phyloP scores from a whole-genome alignment of 2,329 filamentous ascomycete genomes.

The Diplodia corticola region DNA sequence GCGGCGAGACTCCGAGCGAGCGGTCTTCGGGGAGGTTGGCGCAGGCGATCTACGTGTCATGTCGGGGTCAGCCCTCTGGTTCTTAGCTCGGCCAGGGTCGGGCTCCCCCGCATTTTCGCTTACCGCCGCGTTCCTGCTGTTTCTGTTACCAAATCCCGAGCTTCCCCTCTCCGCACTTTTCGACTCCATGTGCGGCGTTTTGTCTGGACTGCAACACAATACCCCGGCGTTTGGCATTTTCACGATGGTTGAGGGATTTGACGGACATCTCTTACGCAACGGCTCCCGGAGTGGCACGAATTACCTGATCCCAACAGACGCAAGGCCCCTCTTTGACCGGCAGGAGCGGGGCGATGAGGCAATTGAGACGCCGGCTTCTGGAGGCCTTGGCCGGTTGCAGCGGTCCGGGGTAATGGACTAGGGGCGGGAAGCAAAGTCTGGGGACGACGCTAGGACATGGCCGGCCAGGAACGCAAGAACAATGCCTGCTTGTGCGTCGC shows the following conservation, averaged over 20 bases:
- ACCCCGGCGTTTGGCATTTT: slow-evolving; percentile 23
- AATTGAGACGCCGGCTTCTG: slow-evolving; percentile 6
- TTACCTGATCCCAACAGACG: slow-evolving; percentile 1
- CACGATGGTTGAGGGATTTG: slow-evolving; percentile 18
- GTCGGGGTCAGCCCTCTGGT: slow-evolving; percentile 14
- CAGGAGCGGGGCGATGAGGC: background rate
- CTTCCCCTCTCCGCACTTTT: slow-evolving; percentile 19
- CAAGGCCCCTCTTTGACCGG: slow-evolving; percentile 10
- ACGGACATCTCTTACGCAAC: slow-evolving; percentile 16
- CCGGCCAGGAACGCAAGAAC: slow-evolving; percentile 5
- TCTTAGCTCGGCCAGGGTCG: slow-evolving; percentile 13
- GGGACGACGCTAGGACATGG: slow-evolving; percentile 13
- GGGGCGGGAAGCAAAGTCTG: slow-evolving; percentile 15
- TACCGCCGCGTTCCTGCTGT: slow-evolving; percentile 20
- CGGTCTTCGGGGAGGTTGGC: background rate
- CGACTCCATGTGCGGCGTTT: slow-evolving; percentile 21
- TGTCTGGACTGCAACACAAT: slow-evolving; percentile 21
- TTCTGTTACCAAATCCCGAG: slow-evolving; percentile 24
- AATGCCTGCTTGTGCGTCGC: slow-evolving; percentile 12
- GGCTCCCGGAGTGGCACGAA: background rate
- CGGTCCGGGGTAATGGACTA: slow-evolving; percentile 9
- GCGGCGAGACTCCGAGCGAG: slow-evolving; percentile 9
- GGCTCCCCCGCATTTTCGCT: slow-evolving; percentile 24
- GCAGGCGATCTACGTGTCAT: slow-evolving; percentile 19
- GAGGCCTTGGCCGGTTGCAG: background rate